Conservation (phyloP, 2,329 filamentous ascomycete species). For the Verticillium nonalfalfae region DNA sequence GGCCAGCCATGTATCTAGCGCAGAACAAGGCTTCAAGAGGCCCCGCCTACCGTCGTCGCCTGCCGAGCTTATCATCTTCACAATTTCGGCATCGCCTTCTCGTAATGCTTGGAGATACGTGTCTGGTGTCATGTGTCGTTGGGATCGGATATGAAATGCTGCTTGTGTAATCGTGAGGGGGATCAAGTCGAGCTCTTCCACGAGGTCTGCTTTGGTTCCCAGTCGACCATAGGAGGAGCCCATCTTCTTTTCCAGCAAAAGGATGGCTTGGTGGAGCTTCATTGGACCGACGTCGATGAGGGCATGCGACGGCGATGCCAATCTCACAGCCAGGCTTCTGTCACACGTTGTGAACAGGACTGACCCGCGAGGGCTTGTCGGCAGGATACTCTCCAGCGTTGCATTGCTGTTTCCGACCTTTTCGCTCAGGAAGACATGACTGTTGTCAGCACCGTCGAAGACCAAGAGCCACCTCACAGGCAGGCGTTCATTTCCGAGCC, state of each 20-base stretch:
- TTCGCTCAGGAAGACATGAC: not conserved
- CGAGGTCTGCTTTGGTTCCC: not conserved
- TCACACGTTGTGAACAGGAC: not conserved
- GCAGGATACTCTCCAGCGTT: not conserved
- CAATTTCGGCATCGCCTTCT: not conserved
- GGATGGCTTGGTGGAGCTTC: not conserved
- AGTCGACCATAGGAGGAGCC: not conserved
- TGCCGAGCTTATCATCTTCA: not conserved
- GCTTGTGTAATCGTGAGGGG: not conserved
- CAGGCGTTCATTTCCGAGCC: not conserved
- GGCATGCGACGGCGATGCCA: not conserved
- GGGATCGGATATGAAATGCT: not conserved
- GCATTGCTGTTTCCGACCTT: not conserved
- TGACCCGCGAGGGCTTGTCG: not conserved
- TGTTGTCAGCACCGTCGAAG: not conserved
- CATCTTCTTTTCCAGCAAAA: not conserved
- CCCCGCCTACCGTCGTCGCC: not conserved
- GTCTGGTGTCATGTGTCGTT: not conserved
- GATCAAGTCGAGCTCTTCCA: not conserved
- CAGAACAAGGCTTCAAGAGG: not conserved
- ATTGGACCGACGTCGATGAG: not conserved
- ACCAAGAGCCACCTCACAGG: not conserved
- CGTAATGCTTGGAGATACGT: not conserved
- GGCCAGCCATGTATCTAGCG: not conserved
- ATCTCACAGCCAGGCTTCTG: not conserved